These are phyloP conservation scores for Flaveria robusta DNA, from an alignment of 129 eudicot species.

Conservation along the genomic window DNA sequence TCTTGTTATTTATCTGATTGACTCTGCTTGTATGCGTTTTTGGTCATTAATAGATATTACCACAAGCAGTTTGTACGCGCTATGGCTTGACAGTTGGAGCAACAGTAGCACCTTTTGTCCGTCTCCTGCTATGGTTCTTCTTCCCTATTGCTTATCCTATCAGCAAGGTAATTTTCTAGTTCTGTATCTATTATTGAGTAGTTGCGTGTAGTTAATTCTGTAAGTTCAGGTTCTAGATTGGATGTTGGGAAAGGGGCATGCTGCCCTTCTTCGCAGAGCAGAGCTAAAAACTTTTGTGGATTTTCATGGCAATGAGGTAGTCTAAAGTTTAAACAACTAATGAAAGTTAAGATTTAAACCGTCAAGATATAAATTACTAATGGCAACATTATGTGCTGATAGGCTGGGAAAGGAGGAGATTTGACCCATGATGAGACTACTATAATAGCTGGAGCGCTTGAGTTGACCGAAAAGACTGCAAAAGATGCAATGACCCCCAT, in stretches of 20 bases:
- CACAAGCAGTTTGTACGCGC: slow-evolving; percentile 95
- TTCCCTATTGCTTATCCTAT: slow-evolving; percentile 94
- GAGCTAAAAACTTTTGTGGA: slow-evolving; percentile 97
- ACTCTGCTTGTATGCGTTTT: slow-evolving; percentile 5
- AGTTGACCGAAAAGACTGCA: slow-evolving; percentile 90
- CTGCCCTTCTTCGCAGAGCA: slow-evolving; percentile 85
- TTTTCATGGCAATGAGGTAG: slow-evolving; percentile 98
- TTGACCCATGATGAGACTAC: slow-evolving; percentile 99
- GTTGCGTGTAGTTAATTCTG: slow-evolving; percentile 3
- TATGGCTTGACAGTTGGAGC: slow-evolving; percentile 97
- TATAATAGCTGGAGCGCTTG: slow-evolving; percentile 95
- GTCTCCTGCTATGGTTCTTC: slow-evolving; percentile 74
- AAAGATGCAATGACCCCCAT: slow-evolving; percentile 99
- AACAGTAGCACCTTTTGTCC: slow-evolving; percentile 86
- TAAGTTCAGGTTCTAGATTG: slow-evolving; percentile 77
- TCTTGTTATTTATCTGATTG: neutral
- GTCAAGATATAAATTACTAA: neutral
- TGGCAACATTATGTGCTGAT: slow-evolving; percentile 9
- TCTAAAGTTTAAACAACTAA: slow-evolving; percentile 11
- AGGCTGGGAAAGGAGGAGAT: slow-evolving; percentile 99
- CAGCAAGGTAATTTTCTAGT: slow-evolving; percentile 67
- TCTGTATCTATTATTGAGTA: neutral
- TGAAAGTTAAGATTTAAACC: neutral
- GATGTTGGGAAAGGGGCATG: slow-evolving; percentile 97
- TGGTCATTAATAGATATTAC: slow-evolving; percentile 63